Evolutionary conservation across 352 stramenopile species (phyloP).

Genomic region (Phytophthora multivora): DNA sequence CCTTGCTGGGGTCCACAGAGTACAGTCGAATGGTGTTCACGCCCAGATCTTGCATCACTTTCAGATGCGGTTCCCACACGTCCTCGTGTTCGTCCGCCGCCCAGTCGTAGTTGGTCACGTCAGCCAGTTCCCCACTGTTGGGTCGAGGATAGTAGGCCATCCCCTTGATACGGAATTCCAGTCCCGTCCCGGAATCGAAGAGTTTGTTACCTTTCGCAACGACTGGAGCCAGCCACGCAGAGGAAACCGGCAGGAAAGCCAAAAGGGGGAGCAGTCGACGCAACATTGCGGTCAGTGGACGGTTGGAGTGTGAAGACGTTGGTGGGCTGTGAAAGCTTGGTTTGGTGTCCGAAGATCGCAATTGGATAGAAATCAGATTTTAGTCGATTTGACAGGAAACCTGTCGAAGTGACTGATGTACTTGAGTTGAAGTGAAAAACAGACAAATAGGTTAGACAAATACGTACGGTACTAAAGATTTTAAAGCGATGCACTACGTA

Average conservation of each 20-base stretch:
- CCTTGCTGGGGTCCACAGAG: slow-evolving; percentile 58
- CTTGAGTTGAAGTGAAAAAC: background rate
- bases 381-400: background rate
- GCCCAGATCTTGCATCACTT: slow-evolving; percentile 56
- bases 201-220: slow-evolving; percentile 82
- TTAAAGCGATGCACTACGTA: background rate
- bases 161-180: slow-evolving; percentile 74
- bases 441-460: too few species aligned
- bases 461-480: too few species aligned
- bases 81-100: slow-evolving; percentile 58
- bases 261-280: background rate
- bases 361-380: slow-evolving; percentile 15
- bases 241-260: slow-evolving; percentile 5
- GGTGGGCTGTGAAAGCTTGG: background rate
- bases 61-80: slow-evolving; percentile 58
- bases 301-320: background rate
- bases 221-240: slow-evolving; percentile 55
- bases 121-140: slow-evolving; percentile 56
- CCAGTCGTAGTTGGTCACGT: slow-evolving; percentile 70
- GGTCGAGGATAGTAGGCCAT: slow-evolving; percentile 76
- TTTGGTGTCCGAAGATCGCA: slow-evolving; percentile 10
- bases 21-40: slow-evolving; percentile 77
- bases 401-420: too few species aligned
- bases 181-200: slow-evolving; percentile 69
- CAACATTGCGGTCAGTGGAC: background rate